Conservation (phyloP, 176 grass and related monocot species). For the Cenchrus purpureus region DNA sequence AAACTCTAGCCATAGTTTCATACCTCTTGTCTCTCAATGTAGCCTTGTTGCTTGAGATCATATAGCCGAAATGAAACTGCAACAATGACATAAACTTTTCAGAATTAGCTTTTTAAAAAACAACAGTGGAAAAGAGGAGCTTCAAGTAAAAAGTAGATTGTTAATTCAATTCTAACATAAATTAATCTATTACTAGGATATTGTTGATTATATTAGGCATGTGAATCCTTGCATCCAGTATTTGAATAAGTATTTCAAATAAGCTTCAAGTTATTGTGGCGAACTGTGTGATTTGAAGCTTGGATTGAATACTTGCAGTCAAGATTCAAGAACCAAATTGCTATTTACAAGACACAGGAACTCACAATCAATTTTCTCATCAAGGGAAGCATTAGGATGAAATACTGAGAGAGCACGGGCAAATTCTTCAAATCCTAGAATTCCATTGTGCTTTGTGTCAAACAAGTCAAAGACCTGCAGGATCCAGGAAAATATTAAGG, state of each 20-base stretch:
- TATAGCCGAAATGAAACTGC: conserved; percentile 95
- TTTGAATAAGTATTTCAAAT: not conserved
- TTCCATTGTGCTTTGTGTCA: conserved; percentile 94
- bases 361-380: conserved; percentile 96
- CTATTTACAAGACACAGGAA: conserved; percentile 27
- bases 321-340: conserved; percentile 29
- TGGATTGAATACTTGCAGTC: conserved; percentile 11
- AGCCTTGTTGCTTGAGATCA: conserved; percentile 97
- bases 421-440: conserved; percentile 96
- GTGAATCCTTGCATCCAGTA: not conserved
- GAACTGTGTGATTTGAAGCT: conserved; percentile 6
- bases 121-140: not conserved
- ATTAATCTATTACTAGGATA: not conserved
- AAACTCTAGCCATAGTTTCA: conserved; percentile 2
- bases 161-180: no score
- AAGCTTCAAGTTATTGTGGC: not conserved
- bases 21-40: conserved; percentile 95
- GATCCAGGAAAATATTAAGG: conserved; percentile 17
- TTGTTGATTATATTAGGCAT: not conserved
- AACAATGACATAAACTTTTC: conserved; percentile 25
- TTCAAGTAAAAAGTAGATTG: conserved; percentile 6
- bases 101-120: not conserved
- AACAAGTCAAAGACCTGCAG: conserved; percentile 96
- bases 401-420: conserved; percentile 92
- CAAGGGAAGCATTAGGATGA: conserved; percentile 86